phyloP scores from a whole-genome alignment of 2,329 filamentous ascomycete genomes.

The Laburnicola sp. region DNA sequence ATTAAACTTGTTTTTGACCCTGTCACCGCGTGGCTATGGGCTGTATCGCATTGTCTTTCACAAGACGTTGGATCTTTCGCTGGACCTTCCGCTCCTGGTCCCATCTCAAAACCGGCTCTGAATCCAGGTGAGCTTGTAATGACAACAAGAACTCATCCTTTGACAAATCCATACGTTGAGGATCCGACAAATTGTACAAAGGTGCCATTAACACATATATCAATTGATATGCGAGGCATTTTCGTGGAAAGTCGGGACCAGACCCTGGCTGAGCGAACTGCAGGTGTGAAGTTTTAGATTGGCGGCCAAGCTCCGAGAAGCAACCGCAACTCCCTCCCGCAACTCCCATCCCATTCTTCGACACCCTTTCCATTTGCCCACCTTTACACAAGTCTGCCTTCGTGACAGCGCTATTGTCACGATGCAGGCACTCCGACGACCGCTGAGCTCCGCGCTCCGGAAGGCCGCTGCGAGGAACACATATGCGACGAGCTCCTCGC shows the following conservation, averaged over 20 bases:
- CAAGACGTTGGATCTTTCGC: no score
- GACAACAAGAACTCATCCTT: no score
- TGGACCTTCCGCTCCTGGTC: no score
- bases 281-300: slow-evolving; percentile 18
- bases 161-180: no score
- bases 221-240: slow-evolving; percentile 4
- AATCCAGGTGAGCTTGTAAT: no score
- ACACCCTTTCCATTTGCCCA: slow-evolving; percentile 12
- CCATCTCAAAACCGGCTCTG: no score
- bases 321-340: slow-evolving; percentile 18
- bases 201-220: neutral
- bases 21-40: no score
- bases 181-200: no score
- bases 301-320: slow-evolving; percentile 18
- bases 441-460: slow-evolving; percentile 68
- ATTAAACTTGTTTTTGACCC: no score
- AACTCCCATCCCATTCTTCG: slow-evolving; percentile 13
- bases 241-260: slow-evolving; percentile 5
- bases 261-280: slow-evolving; percentile 6
- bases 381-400: slow-evolving; percentile 18
- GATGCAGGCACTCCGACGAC: slow-evolving; percentile 87
- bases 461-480: slow-evolving; percentile 70
- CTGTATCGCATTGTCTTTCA: no score
- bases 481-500: slow-evolving; percentile 72
- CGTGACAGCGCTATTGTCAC: slow-evolving; percentile 46